Evolutionary conservation across 176 grass and related monocot species (phyloP).

Genomic region (Carex cristatella): DNA sequence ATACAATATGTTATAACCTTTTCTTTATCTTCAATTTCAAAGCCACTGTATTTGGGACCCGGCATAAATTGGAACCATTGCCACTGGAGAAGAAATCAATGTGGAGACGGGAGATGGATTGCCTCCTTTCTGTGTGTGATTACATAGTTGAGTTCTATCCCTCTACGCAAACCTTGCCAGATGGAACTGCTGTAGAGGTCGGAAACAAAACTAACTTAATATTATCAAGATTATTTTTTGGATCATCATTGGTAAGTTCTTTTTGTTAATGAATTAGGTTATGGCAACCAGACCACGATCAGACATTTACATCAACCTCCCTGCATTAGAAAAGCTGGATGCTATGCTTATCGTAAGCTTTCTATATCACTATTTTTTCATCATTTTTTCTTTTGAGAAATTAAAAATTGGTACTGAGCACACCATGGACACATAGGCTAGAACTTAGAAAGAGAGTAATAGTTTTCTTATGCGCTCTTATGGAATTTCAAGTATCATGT

Average conservation of each 20-base stretch:
- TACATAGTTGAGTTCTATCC: constrained; percentile 95
- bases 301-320: constrained; percentile 95
- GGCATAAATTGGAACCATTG: constrained; percentile 86
- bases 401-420: neutral
- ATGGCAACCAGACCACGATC: constrained; percentile 89
- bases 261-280: constrained; percentile 32
- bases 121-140: constrained; percentile 85
- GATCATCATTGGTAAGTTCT: neutral
- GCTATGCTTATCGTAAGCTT: constrained; percentile 76
- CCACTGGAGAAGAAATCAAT: constrained; percentile 74
- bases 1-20: neutral
- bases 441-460: neutral
- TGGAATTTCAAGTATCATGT: neutral
- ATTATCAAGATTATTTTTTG: neutral
- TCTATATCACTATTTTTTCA: neutral
- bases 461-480: neutral
- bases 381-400: neutral
- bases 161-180: constrained; percentile 62
- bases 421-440: neutral
- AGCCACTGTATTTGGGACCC: constrained; percentile 85
- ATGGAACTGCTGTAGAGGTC: constrained; percentile 84
- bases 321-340: constrained; percentile 89
- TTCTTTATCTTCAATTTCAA: neutral
- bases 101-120: constrained; percentile 99
- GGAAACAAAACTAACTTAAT: constrained; percentile 8